These are phyloP conservation scores for Jamesozyma rosinii DNA, from an alignment of 805 yeast genomes.

Conservation along the genomic window DNA sequence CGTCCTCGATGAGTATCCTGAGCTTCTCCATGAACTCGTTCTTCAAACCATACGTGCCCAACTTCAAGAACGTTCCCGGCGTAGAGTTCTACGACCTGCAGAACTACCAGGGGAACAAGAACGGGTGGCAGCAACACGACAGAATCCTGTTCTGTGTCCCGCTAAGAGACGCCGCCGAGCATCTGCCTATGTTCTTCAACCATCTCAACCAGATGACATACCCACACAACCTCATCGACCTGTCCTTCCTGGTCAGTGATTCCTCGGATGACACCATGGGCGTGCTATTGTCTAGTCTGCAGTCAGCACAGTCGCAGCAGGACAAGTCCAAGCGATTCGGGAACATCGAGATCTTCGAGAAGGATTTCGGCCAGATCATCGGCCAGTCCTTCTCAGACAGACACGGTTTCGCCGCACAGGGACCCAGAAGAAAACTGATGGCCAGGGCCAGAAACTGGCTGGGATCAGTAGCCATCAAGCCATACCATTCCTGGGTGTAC, in stretches of 20 bases:
- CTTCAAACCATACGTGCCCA: constrained; percentile 30
- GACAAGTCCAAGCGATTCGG: constrained; percentile 64
- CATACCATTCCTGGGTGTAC: constrained; percentile 91
- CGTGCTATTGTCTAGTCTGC: constrained; percentile 47
- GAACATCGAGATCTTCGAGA: constrained; percentile 76
- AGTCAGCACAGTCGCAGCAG: constrained; percentile 54
- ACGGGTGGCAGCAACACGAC: constrained; percentile 76
- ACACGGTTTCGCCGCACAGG: constrained; percentile 94
- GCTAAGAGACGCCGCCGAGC: constrained; percentile 83
- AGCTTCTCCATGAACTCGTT: constrained; percentile 2
- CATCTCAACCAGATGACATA: constrained; percentile 74
- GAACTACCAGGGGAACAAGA: constrained; percentile 51
- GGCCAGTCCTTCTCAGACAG: constrained; percentile 91
- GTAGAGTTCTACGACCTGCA: constrained; percentile 69
- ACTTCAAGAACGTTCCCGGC: constrained; percentile 27
- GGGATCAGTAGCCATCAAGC: constrained; percentile 73
- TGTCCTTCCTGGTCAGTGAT: constrained; percentile 80
- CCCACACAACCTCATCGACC: constrained; percentile 78
- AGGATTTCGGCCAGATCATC: constrained; percentile 86
- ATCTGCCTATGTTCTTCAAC: constrained; percentile 79
- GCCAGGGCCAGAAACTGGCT: constrained; percentile 95
- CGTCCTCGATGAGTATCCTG: constrained; percentile 7
- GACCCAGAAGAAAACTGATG: constrained; percentile 89
- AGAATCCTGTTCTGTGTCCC: constrained; percentile 82
- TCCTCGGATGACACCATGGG: constrained; percentile 82